These are phyloP conservation scores for Eimeria sp. DNA, from an alignment of 169 alveolate species.

Conservation along the genomic window DNA sequence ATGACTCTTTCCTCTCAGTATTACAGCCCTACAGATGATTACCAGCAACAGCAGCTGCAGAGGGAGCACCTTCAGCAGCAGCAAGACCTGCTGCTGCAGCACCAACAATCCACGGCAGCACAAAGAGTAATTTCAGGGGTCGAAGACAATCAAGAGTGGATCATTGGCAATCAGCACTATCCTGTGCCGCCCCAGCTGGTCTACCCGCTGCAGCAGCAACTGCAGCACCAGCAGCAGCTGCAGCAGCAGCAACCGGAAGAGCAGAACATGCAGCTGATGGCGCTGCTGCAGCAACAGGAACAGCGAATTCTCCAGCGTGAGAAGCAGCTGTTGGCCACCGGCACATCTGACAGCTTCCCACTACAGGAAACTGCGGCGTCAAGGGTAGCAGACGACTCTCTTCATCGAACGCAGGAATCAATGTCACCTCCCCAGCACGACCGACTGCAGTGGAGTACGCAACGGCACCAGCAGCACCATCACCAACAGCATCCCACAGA, in stretches of 20 bases:
- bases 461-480: constrained; percentile 61
- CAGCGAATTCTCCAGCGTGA: constrained; percentile 52
- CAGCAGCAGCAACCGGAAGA: constrained; percentile 20
- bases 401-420: not conserved
- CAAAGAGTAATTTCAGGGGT: not conserved
- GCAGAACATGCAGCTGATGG: constrained; percentile 40
- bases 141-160: constrained; percentile 31
- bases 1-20: not conserved
- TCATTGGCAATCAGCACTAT: not conserved
- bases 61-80: not conserved
- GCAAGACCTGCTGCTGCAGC: constrained; percentile 29
- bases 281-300: constrained; percentile 68
- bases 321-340: constrained; percentile 31
- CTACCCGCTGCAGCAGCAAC: constrained; percentile 17
- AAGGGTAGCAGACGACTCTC: not conserved
- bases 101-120: not conserved
- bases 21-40: not conserved
- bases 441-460: not conserved
- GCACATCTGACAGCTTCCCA: not conserved
- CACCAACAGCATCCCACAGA: constrained; percentile 47
- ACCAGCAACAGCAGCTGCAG: constrained; percentile 6
- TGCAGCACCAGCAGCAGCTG: constrained; percentile 38
- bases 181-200: constrained; percentile 20
- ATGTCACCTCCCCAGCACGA: not conserved
- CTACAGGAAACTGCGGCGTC: constrained; percentile 1